Evolutionary conservation across 2,329 filamentous ascomycete species (phyloP), one percentile per base, ranked within the genome.

Genomic region (Zarea fungicola): DNA sequence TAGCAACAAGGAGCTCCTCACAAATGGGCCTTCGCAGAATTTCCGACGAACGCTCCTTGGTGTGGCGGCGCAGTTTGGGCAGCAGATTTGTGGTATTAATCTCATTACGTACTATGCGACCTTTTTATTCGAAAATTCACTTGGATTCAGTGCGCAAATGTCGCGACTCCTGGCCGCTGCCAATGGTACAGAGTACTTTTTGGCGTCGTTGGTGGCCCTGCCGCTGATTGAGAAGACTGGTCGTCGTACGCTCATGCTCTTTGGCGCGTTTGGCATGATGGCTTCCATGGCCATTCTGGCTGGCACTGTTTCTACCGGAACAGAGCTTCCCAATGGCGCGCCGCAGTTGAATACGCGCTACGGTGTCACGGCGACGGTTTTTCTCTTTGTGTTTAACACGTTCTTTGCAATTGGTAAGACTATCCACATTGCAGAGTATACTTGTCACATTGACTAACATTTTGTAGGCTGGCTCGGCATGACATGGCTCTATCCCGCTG

Each of bases 251-350:
- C 70, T 87, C 48, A 85, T 87, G 76, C 61, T 86, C 25, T 75
- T 81, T 51, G 82, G 82, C 22, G 80, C 81, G 0, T 67, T 77
- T 41, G 81, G 80, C 19, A 85, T 85, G 83, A 78, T 28, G 81
- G 60, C 77, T 2, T 78, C 74, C 45, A 85, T 86, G 83, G 71
- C 79, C 9, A 69, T 86, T 45, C 65, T 77, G 49, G 63, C 66
- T 5, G 62, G 63, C 31, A 57, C 61, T 1, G 52, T 55, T 1
- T 57, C 58, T 6, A 61, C 62, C 0, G 67, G 67, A 26, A 60
- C 57, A 4, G 62, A 63, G 8, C 50, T 48, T 7, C 59, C 58
- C 2, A 55, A 59, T 10, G 60, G 60, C 3, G 60, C 60, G 4
- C 60, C 61, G 1, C 40, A 52, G 14, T 55, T 63, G 3, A 54